Evolutionary conservation across 148 eudicot species (phyloP), one percentile per base, ranked within the genome.

Genomic region (Camellia granthamiana): DNA sequence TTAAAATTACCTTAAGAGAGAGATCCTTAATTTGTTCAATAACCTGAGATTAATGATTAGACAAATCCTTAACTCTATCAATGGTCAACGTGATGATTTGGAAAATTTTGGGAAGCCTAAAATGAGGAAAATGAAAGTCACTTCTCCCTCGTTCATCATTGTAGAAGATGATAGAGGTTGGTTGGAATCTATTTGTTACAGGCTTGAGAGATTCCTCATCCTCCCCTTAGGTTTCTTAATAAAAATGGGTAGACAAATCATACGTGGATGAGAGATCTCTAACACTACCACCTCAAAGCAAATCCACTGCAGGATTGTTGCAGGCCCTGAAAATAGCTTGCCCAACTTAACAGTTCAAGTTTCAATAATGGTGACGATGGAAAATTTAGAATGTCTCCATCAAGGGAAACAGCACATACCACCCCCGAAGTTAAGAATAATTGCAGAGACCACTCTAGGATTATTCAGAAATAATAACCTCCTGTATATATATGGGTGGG

Each of bases 201-300:
- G 5, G 41, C 69, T 42, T 66, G 30, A 66, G 12, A 66, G 16
- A 66, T 66, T 66, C 69, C 69, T 66, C 69, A 38, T 66, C 69
- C 69, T 66, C 30, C 69, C 69, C 69, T 38, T 4, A 42, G 13
- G 44, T 42, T 42, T 6, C 15, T 14, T 66, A 30, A 66, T 30
- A 23, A 66, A 11, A 9, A 66, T 49, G 52, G 52, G 52, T 49
- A 49, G 52, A 49, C 5, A 49, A 49, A 49, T 5, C 52, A 49
- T 49, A 49, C 6, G 42, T 66, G 69, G 18, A 42, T 23, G 21
- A 66, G 69, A 66, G 69, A 66, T 68, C 72, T 42, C 49, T 43
- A 15, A 68, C 8, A 68, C 49, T 10, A 7, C 9, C 19, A 42
- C 72, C 72, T 42, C 49, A 68, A 5, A 46, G 19, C 43, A 68